Evolutionary conservation across 768 basidiomycete genomes (phyloP).

Genomic region (Pleurotus platypus): DNA sequence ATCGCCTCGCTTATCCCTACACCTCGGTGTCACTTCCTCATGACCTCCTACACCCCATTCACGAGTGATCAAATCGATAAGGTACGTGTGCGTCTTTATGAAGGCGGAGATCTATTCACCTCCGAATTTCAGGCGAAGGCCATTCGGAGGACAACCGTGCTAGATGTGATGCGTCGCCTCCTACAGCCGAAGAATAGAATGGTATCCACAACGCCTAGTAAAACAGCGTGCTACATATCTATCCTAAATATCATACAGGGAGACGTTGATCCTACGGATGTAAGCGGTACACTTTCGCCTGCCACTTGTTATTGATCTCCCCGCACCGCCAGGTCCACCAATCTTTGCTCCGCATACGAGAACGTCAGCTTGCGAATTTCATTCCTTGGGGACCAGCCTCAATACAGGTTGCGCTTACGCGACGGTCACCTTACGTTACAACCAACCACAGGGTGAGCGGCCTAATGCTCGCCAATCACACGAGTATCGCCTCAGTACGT

Average conservation of each 20-base stretch:
- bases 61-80: slow-evolving; percentile 96
- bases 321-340: slow-evolving; percentile 75
- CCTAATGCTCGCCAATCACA: slow-evolving; percentile 98
- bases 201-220: slow-evolving; percentile 91
- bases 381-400: slow-evolving; percentile 99
- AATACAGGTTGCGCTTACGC: slow-evolving; percentile 94
- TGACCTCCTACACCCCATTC: slow-evolving; percentile 99
- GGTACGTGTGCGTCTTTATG: slow-evolving; percentile 35
- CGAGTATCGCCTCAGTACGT: slow-evolving; percentile 92
- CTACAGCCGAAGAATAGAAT: slow-evolving; percentile 98
- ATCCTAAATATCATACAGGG: slow-evolving; percentile 98
- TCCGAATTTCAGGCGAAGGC: slow-evolving; percentile 70
- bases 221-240: slow-evolving; percentile 94
- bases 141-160: slow-evolving; percentile 92
- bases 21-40: slow-evolving; percentile 95
- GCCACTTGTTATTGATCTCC: not conserved
- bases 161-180: slow-evolving; percentile 97
- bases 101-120: not conserved
- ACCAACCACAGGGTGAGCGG: slow-evolving; percentile 95
- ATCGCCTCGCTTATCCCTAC: slow-evolving; percentile 96
- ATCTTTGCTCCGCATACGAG: slow-evolving; percentile 93
- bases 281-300: slow-evolving; percentile 29
- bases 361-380: slow-evolving; percentile 94
- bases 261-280: slow-evolving; percentile 97
- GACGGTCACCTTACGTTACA: slow-evolving; percentile 83